A percentile compares a stretch with the other conserved stretches of the same genome.
Conservation (phyloP, 2,329 filamentous ascomycete genomes). For the Alternaria novae-zelandiae region DNA sequence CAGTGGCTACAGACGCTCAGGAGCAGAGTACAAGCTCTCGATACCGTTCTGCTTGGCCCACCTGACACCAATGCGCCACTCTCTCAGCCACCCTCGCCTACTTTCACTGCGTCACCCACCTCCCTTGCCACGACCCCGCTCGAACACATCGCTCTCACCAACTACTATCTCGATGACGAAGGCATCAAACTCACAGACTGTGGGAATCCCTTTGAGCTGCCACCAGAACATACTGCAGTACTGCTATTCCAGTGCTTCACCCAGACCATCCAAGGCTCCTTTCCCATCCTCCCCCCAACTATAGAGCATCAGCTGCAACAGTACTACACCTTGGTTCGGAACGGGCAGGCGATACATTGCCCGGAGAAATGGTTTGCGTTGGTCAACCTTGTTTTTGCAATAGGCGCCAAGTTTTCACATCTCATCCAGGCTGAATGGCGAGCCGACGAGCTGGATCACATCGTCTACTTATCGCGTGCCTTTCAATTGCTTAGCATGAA, state of each 20-base stretch:
- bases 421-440: constrained; percentile 29
- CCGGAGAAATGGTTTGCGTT: constrained; percentile 40
- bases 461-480: constrained; percentile 39
- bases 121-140: not conserved
- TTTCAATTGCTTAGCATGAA: constrained; percentile 16
- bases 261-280: constrained; percentile 33
- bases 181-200: constrained; percentile 13
- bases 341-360: not conserved
- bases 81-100: not conserved
- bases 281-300: constrained; percentile 22
- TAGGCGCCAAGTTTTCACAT: constrained; percentile 43
- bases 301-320: constrained; percentile 11
- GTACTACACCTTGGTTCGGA: constrained; percentile 11
- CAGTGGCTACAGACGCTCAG: constrained; percentile 27
- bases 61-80: not conserved
- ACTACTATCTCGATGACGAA: constrained; percentile 36
- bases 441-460: constrained; percentile 31
- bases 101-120: not conserved
- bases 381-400: constrained; percentile 50
- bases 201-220: constrained; percentile 11
- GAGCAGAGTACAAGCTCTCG: not conserved
- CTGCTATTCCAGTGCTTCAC: constrained; percentile 39
- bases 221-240: constrained; percentile 18
- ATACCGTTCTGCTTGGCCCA: constrained; percentile 11
- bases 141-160: not conserved